Evolutionary conservation across 768 basidiomycete species (phyloP).

Genomic region (Mycena rosella): DNA sequence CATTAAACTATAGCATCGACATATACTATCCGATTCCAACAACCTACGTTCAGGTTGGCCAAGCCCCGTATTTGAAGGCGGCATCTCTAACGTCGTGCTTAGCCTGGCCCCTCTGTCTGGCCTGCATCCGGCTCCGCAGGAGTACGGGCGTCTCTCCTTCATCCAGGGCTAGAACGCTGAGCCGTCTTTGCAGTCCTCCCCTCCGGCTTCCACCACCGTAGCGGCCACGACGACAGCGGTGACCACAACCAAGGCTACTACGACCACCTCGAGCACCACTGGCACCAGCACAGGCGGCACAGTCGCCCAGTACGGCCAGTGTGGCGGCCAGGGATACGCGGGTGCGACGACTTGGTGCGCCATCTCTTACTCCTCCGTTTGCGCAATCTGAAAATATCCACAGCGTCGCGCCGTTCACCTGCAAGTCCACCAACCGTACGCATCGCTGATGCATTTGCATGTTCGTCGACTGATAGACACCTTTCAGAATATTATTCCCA

Average conservation of each 20-base stretch:
- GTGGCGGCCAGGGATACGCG: conserved; percentile 13
- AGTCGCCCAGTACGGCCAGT: conserved; percentile 16
- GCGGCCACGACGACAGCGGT: background rate
- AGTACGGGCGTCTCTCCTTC: too few relatives aligned
- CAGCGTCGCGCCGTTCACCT: conserved; percentile 11
- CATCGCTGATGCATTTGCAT: background rate
- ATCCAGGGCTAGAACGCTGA: too few relatives aligned
- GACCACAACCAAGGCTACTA: conserved; percentile 7
- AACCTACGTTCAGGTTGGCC: conserved; percentile 33
- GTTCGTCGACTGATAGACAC: background rate
- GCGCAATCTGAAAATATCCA: background rate
- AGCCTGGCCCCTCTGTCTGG: conserved; percentile 32
- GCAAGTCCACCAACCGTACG: conserved; percentile 2
- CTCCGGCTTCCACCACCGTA: background rate
- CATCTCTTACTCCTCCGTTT: background rate
- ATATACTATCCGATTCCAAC: conserved; percentile 40
- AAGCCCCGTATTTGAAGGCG: background rate
- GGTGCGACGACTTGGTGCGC: conserved; percentile 15
- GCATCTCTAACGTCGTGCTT: background rate
- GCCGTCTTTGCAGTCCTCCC: background rate
- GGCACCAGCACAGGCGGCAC: background rate
- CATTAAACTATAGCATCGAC: conserved; percentile 17
- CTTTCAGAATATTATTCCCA: conserved; percentile 8
- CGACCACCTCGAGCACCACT: conserved; percentile 10
- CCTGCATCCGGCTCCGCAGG: conserved; percentile 7